A percentile compares a stretch with the other conserved stretches of the same genome.
phyloP scores from a whole-genome alignment of 106 monocot genomes.

The Gastrodia elata region DNA sequence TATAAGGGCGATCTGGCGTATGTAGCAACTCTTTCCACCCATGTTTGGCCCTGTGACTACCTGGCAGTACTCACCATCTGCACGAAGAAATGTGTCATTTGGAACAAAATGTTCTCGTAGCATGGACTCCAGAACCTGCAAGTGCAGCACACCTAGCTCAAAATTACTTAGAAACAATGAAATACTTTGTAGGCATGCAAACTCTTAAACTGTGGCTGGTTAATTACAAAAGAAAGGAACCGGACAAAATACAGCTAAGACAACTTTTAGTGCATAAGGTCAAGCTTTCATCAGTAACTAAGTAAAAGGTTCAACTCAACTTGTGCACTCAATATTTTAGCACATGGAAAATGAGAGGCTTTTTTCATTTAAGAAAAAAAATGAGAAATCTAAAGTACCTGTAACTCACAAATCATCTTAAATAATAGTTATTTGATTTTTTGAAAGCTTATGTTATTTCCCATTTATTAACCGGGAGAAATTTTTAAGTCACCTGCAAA shows the following conservation, averaged over 20 bases:
- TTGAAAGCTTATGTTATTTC: too few relatives aligned
- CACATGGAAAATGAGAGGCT: background rate
- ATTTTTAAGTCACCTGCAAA: too few relatives aligned
- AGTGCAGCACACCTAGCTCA: slow-evolving; percentile 1
- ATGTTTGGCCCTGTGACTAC: slow-evolving; percentile 98
- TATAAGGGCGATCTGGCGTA: slow-evolving; percentile 95
- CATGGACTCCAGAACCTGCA: slow-evolving; percentile 68
- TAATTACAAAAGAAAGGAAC: background rate
- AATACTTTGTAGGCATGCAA: background rate
- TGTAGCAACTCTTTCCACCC: slow-evolving; percentile 99
- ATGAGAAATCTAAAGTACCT: too few relatives aligned
- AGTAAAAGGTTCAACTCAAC: background rate
- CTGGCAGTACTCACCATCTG: slow-evolving; percentile 65
- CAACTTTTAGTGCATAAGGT: background rate
- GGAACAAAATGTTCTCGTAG: slow-evolving; percentile 87
- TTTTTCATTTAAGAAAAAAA: too few relatives aligned
- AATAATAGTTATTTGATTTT: background rate
- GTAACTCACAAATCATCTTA: too few relatives aligned
- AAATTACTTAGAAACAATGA: too few relatives aligned
- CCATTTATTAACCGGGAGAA: too few relatives aligned
- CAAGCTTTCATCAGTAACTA: background rate
- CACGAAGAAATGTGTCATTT: slow-evolving; percentile 74
- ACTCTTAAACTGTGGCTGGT: background rate
- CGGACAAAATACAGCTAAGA: background rate
- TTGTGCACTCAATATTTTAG: background rate